Base-by-base conservation (phyloP, 345 rosid species). In the Erucastrum elatum region DNA sequence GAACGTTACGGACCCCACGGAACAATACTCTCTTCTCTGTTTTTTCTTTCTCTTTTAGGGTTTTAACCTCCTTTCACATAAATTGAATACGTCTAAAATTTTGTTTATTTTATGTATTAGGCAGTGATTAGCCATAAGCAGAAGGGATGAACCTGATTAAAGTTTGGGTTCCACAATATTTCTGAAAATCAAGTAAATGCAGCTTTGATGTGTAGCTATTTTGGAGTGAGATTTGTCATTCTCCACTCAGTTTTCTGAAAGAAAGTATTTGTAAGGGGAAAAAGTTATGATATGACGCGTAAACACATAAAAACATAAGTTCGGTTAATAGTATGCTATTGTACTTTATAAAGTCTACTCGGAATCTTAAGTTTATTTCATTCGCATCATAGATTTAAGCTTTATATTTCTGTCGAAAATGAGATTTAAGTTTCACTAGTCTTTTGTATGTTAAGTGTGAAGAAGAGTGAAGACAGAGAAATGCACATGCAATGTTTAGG, bases 401-500 rank as follows among this genome's bases (percentile, higher is more conserved):
- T 17, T 2, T 12, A 39, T 55, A 21, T 29, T 53, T 68, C 3
- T 68, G 35, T 34, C 3, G 3, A 61, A 25, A 39, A 68, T 30
- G 6, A 27, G 33, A 55, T 15, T 12, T 49, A 31, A 61, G 41
- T 31, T 59, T 62, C 30, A 7, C 15, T 17, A 41, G n/a, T 29
- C 26, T 10, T 68, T 75, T 21, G 11, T n/a, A 8, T 25, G 1
- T 49, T 13, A 30, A 30, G 33, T 68, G 11, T 29, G 59, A 60
- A 68, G 34, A 41, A 55, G 63, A 37, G 64, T 16, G 63, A 56
- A 21, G 76, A 75, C 72, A 75, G 58, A 59, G 37, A 30, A 64
- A 37, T 44, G 77, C 83, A 80, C 80, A 80, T 75, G 80, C 68
- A 59, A 11, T 80, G 83, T 71, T 31, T 70, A 55, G 63, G 44